These are phyloP conservation scores for Dothideomycetes sp. DNA, from an alignment of 2,329 filamentous ascomycete genomes.

Conservation along the genomic window DNA sequence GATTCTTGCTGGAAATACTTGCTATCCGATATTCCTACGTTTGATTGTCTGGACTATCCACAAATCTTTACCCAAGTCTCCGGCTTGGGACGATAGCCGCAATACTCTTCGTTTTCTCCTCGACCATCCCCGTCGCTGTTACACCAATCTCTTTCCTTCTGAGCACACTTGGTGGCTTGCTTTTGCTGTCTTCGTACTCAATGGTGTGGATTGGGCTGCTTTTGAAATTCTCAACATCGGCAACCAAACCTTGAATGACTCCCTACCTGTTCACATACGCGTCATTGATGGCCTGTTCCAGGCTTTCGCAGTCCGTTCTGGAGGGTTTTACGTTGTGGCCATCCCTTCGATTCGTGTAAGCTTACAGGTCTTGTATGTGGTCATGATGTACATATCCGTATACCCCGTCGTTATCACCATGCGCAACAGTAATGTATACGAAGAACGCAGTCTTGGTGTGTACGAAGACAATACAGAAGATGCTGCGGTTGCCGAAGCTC, in stretches of 20 bases:
- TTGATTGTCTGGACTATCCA: constrained; percentile 49
- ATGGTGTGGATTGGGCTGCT: constrained; percentile 44
- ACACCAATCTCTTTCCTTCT: constrained; percentile 53
- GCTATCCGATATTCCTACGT: constrained; percentile 50
- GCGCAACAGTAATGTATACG: constrained; percentile 52
- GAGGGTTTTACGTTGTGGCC: constrained; percentile 43
- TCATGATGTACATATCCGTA: constrained; percentile 59
- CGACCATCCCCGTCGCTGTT: constrained; percentile 54
- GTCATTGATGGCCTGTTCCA: constrained; percentile 52
- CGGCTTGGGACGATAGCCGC: constrained; percentile 31
- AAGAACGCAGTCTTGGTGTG: constrained; percentile 52
- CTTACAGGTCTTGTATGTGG: constrained; percentile 49
- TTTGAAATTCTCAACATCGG: constrained; percentile 48
- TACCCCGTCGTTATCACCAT: constrained; percentile 55
- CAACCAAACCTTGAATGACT: constrained; percentile 39
- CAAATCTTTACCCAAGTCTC: constrained; percentile 35
- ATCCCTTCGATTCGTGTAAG: constrained; percentile 41
- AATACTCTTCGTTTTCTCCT: constrained; percentile 48
- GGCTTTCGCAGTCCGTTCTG: constrained; percentile 41
- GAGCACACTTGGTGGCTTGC: constrained; percentile 52
- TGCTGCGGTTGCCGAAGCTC: not conserved
- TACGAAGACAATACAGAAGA: constrained; percentile 33
- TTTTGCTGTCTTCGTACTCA: constrained; percentile 42
- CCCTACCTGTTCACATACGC: constrained; percentile 37
- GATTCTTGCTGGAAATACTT: constrained; percentile 46